Evolutionary conservation across 768 basidiomycete species (phyloP).

Genomic region (Trametes maxima): DNA sequence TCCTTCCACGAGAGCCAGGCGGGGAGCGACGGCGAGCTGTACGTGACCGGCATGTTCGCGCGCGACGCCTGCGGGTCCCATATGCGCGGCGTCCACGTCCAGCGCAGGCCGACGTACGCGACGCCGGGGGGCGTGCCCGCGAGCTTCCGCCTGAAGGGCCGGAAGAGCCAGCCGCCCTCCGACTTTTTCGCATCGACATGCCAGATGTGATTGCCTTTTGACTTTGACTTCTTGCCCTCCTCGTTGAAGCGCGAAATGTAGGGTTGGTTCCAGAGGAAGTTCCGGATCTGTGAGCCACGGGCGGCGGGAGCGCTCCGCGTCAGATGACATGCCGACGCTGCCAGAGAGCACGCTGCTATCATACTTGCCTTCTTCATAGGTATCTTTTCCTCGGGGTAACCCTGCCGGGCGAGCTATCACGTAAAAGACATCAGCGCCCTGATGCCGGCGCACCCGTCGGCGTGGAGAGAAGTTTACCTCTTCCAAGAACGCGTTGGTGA

Average conservation of each 20-base stretch:
- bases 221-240: constrained; percentile 98
- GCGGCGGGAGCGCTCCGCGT: constrained; percentile 14
- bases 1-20: constrained; percentile 89
- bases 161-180: constrained; percentile 83
- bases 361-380: constrained; percentile 88
- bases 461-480: constrained; percentile 52
- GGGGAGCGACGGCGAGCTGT: constrained; percentile 80
- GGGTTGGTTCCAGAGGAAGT: constrained; percentile 94
- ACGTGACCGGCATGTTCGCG: constrained; percentile 75
- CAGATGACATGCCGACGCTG: constrained; percentile 14
- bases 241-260: constrained; percentile 97
- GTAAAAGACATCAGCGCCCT: constrained; percentile 15
- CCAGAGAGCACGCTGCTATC: constrained; percentile 13
- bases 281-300: constrained; percentile 61
- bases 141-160: constrained; percentile 85
- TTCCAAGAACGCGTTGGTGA: constrained; percentile 94
- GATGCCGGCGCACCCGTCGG: neutral
- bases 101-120: constrained; percentile 79
- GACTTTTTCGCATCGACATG: constrained; percentile 93
- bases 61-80: constrained; percentile 96
- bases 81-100: constrained; percentile 90
- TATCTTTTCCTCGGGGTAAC: constrained; percentile 92
- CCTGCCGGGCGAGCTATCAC: constrained; percentile 73
- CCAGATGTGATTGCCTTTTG: constrained; percentile 99
- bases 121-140: constrained; percentile 81